Percentiles rank a stretch among this genome's conserved stretches.
phyloP scores from a whole-genome alignment of 2,329 filamentous ascomycete genomes.

The Aspergillus sp. region DNA sequence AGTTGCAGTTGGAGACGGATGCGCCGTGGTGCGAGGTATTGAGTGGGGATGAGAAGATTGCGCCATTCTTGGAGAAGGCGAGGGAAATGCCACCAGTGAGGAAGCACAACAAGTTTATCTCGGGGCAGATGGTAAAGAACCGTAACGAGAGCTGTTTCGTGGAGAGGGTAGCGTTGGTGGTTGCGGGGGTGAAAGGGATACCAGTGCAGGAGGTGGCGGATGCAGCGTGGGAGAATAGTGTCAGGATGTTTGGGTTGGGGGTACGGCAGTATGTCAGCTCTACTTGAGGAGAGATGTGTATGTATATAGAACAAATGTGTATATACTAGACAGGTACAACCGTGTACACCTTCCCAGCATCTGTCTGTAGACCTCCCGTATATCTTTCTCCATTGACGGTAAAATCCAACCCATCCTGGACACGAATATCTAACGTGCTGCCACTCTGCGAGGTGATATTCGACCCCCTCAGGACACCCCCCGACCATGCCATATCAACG shows the following conservation, averaged over 20 bases:
- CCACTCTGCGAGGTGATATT: constrained; percentile 5
- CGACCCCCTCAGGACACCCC: constrained; percentile 13
- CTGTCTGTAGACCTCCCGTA: neutral
- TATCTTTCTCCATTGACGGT: constrained; percentile 7
- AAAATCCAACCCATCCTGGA: constrained; percentile 6
- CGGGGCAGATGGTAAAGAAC: constrained; percentile 50
- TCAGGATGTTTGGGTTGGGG: constrained; percentile 33
- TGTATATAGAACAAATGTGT: neutral
- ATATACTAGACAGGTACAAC: neutral
- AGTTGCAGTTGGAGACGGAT: constrained; percentile 52
- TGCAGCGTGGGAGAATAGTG: constrained; percentile 43
- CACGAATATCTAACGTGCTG: neutral
- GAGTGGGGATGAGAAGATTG: constrained; percentile 40
- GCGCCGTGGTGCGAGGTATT: constrained; percentile 53
- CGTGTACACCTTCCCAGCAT: constrained; percentile 11
- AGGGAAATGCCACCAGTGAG: constrained; percentile 44
- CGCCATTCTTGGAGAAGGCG: constrained; percentile 46
- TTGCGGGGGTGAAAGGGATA: constrained; percentile 52
- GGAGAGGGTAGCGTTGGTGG: constrained; percentile 50
- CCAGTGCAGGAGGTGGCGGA: constrained; percentile 47
- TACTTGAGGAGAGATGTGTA: neutral
- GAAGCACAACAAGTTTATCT: constrained; percentile 55
- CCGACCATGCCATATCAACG: constrained; percentile 39
- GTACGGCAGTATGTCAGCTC: neutral
- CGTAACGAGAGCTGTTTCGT: constrained; percentile 55